Evolutionary conservation across 1,284 basidiomycete genomes (phyloP).

Genomic region (Irpex lacteus): DNA sequence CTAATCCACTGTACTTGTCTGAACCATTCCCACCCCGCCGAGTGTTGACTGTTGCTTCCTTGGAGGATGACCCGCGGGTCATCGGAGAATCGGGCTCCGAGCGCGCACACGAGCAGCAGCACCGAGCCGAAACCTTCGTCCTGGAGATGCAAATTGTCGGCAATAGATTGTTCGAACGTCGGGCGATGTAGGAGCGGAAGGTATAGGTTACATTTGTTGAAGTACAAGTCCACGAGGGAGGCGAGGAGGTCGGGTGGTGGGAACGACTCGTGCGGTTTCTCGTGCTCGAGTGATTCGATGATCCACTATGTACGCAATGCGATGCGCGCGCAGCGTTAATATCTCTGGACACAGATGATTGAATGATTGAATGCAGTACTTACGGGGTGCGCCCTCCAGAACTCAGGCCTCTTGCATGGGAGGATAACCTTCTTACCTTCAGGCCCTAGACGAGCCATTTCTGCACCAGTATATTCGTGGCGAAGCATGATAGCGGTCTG

Average conservation of each 20-base stretch:
- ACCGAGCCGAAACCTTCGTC: conserved; percentile 67
- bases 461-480: conserved; percentile 36
- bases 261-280: conserved; percentile 40
- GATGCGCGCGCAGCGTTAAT: background rate
- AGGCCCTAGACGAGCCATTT: conserved; percentile 17
- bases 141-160: conserved; percentile 53
- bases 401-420: conserved; percentile 22
- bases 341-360: background rate
- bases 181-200: conserved; percentile 78
- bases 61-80: conserved; percentile 63
- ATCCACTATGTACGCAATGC: conserved; percentile 26
- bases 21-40: conserved; percentile 76
- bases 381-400: conserved; percentile 30
- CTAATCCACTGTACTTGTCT: conserved; percentile 60
- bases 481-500: conserved; percentile 50
- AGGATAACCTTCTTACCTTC: conserved; percentile 16
- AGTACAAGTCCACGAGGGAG: conserved; percentile 68
- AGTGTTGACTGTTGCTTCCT: conserved; percentile 46
- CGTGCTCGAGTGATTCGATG: conserved; percentile 27
- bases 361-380: conserved; percentile 3
- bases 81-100: conserved; percentile 66
- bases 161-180: conserved; percentile 64
- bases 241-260: conserved; percentile 62
- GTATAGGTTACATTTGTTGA: conserved; percentile 56
- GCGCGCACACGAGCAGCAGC: conserved; percentile 73